phyloP scores from a whole-genome alignment of 768 basidiomycete species.

The Hygrophoropsis aurantiaca region DNA sequence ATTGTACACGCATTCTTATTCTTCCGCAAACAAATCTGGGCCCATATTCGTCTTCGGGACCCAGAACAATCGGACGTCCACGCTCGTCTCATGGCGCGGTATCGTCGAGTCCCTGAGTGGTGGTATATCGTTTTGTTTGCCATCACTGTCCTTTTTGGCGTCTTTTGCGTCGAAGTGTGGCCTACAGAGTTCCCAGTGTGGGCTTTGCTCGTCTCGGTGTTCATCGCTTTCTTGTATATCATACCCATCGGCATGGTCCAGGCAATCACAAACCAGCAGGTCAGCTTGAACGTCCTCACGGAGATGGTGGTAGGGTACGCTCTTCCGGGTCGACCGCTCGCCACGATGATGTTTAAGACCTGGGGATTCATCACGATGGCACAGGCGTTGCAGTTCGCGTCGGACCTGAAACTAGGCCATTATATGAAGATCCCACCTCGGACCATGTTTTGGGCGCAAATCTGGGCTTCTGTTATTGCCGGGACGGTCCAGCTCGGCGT shows the following conservation, averaged over 20 bases:
- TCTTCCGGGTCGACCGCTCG: slow-evolving; percentile 32
- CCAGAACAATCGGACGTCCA: slow-evolving; percentile 54
- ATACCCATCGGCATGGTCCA: slow-evolving; percentile 34
- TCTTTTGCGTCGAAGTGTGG: slow-evolving; percentile 56
- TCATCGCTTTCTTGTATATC: slow-evolving; percentile 30
- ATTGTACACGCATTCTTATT: slow-evolving; percentile 39
- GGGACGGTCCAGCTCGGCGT: slow-evolving; percentile 27
- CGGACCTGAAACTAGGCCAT: slow-evolving; percentile 33
- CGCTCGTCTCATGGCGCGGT: slow-evolving; percentile 50
- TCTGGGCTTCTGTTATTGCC: slow-evolving; percentile 34
- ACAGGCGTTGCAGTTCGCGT: slow-evolving; percentile 26
- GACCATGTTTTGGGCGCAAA: slow-evolving; percentile 35
- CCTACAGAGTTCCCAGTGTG: slow-evolving; percentile 37
- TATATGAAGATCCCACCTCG: slow-evolving; percentile 32
- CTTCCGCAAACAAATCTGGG: slow-evolving; percentile 51
- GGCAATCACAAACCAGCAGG: slow-evolving; percentile 34
- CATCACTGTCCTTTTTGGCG: slow-evolving; percentile 52
- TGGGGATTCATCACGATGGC: slow-evolving; percentile 33
- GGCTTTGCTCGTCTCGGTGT: slow-evolving; percentile 30
- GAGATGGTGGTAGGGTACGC: slow-evolving; percentile 31
- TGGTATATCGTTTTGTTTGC: slow-evolving; percentile 42
- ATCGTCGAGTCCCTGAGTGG: slow-evolving; percentile 55
- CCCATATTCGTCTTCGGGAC: slow-evolving; percentile 45
- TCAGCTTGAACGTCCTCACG: slow-evolving; percentile 37
- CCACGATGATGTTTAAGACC: slow-evolving; percentile 36